These are phyloP conservation scores for Metarhizium album DNA, from an alignment of 2,329 filamentous ascomycete species.

Conservation along the genomic window DNA sequence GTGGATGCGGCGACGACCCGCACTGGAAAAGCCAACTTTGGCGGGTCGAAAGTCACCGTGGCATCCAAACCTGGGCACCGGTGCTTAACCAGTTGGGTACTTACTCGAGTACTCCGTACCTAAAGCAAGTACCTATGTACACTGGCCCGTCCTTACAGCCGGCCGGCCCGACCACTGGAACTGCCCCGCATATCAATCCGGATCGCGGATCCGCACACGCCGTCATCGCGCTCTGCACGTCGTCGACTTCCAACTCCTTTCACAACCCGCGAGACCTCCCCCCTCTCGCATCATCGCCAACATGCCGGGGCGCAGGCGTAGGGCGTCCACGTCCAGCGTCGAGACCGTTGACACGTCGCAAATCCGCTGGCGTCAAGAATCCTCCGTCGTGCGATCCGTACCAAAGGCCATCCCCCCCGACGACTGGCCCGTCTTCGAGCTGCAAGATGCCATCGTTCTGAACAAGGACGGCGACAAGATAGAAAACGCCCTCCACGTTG, in stretches of 20 bases:
- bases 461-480: slow-evolving; percentile 40
- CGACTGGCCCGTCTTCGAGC: slow-evolving; percentile 51
- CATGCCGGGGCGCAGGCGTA: slow-evolving; percentile 30
- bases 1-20: no score
- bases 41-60: no score
- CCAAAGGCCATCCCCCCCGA: slow-evolving; percentile 24
- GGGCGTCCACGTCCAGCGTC: slow-evolving; percentile 33
- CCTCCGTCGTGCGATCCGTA: slow-evolving; percentile 20
- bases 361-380: slow-evolving; percentile 23
- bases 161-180: no score
- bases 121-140: no score
- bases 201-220: background rate
- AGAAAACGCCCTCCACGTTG: slow-evolving; percentile 51
- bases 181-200: background rate
- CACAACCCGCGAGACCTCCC: no score
- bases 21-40: no score
- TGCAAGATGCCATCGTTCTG: slow-evolving; percentile 51
- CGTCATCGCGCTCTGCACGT: background rate
- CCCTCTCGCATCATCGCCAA: slow-evolving; percentile 2
- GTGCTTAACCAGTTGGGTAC: no score
- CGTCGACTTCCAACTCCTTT: background rate
- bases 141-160: no score
- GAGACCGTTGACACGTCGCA: slow-evolving; percentile 29
- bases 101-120: no score
- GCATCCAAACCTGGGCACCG: no score